Conservation (phyloP, 1,284 basidiomycete species). For the Leccinum griseonigrum region DNA sequence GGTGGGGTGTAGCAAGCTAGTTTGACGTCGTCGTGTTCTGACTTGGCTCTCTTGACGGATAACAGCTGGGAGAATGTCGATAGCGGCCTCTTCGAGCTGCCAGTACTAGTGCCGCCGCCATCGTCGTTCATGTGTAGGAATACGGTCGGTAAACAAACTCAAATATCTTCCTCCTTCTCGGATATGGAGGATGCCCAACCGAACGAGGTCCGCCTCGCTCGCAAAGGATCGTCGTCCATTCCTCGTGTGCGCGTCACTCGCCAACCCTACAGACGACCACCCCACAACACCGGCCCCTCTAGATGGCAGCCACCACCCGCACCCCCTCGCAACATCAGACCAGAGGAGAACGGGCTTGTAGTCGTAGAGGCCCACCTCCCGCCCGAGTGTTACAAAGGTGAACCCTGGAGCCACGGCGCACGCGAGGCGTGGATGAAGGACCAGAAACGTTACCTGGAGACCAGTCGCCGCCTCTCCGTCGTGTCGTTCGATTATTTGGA, state of each 20-base stretch:
- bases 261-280: background rate
- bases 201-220: slow-evolving; percentile 39
- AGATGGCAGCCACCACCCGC: slow-evolving; percentile 5
- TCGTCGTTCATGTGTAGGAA: slow-evolving; percentile 14
- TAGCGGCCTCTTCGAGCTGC: slow-evolving; percentile 15
- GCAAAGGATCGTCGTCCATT: slow-evolving; percentile 35
- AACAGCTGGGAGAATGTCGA: slow-evolving; percentile 5
- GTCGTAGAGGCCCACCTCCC: background rate
- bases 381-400: background rate
- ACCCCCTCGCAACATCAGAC: background rate
- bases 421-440: slow-evolving; percentile 3
- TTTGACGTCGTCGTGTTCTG: slow-evolving; percentile 13
- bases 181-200: slow-evolving; percentile 42
- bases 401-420: background rate
- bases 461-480: slow-evolving; percentile 10
- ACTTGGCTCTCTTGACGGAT: slow-evolving; percentile 23
- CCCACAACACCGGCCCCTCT: background rate
- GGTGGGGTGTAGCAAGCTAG: slow-evolving; percentile 3
- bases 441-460: slow-evolving; percentile 9
- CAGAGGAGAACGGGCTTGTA: background rate
- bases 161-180: slow-evolving; percentile 11
- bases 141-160: slow-evolving; percentile 22
- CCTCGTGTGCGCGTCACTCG: slow-evolving; percentile 28
- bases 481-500: slow-evolving; percentile 9
- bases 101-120: background rate